Evolutionary conservation across 164 flowering plant species (phyloP).

Genomic region (Cinnamomum micranthum): DNA sequence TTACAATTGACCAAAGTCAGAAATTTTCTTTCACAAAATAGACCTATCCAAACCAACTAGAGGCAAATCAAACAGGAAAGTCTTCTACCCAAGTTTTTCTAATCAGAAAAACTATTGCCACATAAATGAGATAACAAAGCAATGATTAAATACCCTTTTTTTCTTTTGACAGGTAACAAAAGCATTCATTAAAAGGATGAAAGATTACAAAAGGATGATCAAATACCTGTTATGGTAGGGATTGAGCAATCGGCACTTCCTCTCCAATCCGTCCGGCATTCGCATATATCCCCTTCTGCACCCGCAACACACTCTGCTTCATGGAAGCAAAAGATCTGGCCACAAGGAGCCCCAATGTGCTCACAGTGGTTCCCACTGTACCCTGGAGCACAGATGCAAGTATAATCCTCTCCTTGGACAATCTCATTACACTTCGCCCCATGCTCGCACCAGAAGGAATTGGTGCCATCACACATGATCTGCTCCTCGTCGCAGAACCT

Average conservation of each 20-base stretch:
- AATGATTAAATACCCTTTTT: conserved; percentile 8
- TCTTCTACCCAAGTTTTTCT: too few species aligned
- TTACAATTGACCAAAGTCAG: background rate
- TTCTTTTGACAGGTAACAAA: too few species aligned
- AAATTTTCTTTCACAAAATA: background rate
- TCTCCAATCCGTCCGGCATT: conserved; percentile 30
- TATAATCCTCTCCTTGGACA: conserved; percentile 33
- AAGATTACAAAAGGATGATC: background rate
- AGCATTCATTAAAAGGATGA: too few species aligned
- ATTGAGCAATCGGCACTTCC: conserved; percentile 33
- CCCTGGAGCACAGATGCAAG: conserved; percentile 27
- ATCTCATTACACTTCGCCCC: conserved; percentile 32
- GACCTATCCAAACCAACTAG: background rate
- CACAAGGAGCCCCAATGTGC: conserved; percentile 32
- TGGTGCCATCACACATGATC: conserved; percentile 37
- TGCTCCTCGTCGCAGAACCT: conserved; percentile 32
- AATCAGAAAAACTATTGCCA: background rate
- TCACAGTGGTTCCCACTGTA: conserved; percentile 28
- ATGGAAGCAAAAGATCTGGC: conserved; percentile 32
- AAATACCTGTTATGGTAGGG: conserved; percentile 21
- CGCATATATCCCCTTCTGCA: conserved; percentile 19
- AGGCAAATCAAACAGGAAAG: too few species aligned
- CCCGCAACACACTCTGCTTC: conserved; percentile 25
- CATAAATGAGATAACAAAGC: background rate
- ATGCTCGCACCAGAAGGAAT: conserved; percentile 37